These are phyloP conservation scores for Fusarium sp. DNA, from an alignment of 2,329 filamentous ascomycete genomes.

Conservation along the genomic window DNA sequence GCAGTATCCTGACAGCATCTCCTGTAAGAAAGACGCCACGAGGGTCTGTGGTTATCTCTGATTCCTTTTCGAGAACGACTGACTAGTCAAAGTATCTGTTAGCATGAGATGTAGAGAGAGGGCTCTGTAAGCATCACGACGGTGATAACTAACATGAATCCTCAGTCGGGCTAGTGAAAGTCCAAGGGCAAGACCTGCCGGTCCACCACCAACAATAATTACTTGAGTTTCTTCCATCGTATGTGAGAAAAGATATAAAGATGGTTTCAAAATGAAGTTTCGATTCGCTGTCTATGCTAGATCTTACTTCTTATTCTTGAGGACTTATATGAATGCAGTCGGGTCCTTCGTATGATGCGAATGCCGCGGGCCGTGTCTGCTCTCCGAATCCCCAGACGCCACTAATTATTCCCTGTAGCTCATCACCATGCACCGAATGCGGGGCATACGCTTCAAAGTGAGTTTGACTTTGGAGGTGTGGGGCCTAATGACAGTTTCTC, in stretches of 20 bases:
- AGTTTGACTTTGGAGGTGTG: background rate
- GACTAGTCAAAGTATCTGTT: background rate
- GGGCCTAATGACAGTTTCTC: background rate
- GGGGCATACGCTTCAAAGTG: background rate
- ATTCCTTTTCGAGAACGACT: background rate
- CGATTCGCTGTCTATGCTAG: rapidly evolving
- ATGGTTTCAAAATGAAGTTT: rapidly evolving
- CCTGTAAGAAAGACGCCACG: background rate
- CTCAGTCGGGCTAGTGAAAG: background rate
- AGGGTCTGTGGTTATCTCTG: background rate
- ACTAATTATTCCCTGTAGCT: rapidly evolving
- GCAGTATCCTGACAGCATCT: background rate
- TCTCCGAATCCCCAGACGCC: background rate
- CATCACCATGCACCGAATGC: background rate
- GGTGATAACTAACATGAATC: background rate
- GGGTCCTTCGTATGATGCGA: background rate
- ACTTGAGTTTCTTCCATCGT: background rate
- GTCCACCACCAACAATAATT: background rate
- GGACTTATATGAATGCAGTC: background rate
- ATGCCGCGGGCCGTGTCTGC: background rate
- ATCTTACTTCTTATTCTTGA: too few species aligned
- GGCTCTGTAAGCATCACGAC: too few species aligned
- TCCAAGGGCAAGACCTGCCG: background rate
- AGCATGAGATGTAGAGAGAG: background rate
- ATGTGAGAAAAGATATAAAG: too few species aligned